Conservation (phyloP, 768 basidiomycete genomes). For the Lepiota brunneoincarnata region DNA sequence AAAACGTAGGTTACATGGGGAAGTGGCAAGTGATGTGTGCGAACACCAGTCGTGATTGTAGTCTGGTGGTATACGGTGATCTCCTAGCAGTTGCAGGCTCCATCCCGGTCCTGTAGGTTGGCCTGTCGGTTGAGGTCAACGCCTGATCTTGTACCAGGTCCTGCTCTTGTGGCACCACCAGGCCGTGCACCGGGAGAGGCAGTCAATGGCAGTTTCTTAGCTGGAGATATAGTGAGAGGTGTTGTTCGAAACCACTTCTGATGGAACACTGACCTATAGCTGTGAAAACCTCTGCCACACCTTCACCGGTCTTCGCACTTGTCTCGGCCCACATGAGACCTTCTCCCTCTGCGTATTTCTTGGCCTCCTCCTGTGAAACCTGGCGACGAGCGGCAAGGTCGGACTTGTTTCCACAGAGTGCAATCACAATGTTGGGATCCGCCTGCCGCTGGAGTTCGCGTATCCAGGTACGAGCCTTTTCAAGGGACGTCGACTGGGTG, state of each 20-base stretch:
- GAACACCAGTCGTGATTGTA: neutral
- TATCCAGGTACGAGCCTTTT: constrained; percentile 97
- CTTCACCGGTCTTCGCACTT: constrained; percentile 86
- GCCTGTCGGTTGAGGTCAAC: constrained; percentile 82
- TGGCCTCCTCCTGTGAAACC: constrained; percentile 83
- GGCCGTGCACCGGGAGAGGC: constrained; percentile 66
- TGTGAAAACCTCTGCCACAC: constrained; percentile 82
- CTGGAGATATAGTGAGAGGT: constrained; percentile 32
- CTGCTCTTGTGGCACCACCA: constrained; percentile 48
- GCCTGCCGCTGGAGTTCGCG: constrained; percentile 96
- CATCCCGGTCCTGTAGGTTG: constrained; percentile 48
- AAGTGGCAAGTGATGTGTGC: constrained; percentile 14
- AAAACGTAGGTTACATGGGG: constrained; percentile 24
- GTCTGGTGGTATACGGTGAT: neutral
- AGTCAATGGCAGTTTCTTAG: constrained; percentile 86
- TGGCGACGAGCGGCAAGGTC: constrained; percentile 85
- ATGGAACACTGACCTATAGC: constrained; percentile 62
- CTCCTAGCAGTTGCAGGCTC: constrained; percentile 74
- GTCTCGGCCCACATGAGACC: constrained; percentile 93
- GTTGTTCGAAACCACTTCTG: neutral
- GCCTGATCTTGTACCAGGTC: constrained; percentile 54
- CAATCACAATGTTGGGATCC: constrained; percentile 94
- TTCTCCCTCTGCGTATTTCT: constrained; percentile 91
- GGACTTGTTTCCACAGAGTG: constrained; percentile 93
- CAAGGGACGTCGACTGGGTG: constrained; percentile 85